These are phyloP conservation scores for Parsonsia alboflavescens DNA, from an alignment of 257 asterid species.

Conservation along the genomic window DNA sequence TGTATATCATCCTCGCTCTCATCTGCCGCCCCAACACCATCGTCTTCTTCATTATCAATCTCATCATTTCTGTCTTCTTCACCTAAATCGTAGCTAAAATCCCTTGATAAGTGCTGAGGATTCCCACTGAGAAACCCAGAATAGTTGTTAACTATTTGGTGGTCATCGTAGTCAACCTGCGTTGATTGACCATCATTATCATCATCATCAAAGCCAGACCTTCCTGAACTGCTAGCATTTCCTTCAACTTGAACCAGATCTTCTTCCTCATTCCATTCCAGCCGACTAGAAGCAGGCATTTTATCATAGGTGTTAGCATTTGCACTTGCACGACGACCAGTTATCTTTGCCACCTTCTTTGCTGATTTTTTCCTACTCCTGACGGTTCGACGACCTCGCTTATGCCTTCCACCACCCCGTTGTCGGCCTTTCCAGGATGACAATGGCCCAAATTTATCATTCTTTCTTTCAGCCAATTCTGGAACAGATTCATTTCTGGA, in stretches of 20 bases:
- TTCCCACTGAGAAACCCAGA: slow-evolving; percentile 20
- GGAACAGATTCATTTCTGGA: slow-evolving; percentile 30
- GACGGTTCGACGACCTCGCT: slow-evolving; percentile 42
- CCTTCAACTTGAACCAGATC: slow-evolving; percentile 32
- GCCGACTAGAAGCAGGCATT: slow-evolving; percentile 22
- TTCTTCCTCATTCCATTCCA: slow-evolving; percentile 32
- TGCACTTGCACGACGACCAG: slow-evolving; percentile 11
- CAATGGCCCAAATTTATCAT: slow-evolving; percentile 26
- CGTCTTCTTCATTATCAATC: slow-evolving; percentile 20
- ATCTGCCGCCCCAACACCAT: slow-evolving; percentile 25
- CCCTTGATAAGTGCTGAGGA: slow-evolving; percentile 17
- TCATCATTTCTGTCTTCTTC: slow-evolving; percentile 23
- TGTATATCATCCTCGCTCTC: slow-evolving; percentile 30
- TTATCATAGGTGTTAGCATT: slow-evolving; percentile 18
- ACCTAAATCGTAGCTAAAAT: slow-evolving; percentile 17
- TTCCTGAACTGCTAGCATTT: slow-evolving; percentile 46
- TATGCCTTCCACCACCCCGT: slow-evolving; percentile 42
- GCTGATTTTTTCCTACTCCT: slow-evolving; percentile 38
- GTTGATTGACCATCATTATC: slow-evolving; percentile 35
- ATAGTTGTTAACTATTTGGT: slow-evolving; percentile 22
- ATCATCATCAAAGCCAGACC: slow-evolving; percentile 40
- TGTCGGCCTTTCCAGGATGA: slow-evolving; percentile 45
- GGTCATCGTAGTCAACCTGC: slow-evolving; percentile 38
- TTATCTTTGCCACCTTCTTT: slow-evolving; percentile 16
- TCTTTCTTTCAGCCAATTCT: slow-evolving; percentile 16